Evolutionary conservation across 208 protist genomes (phyloP).

Genomic region (Vickermania ingenoplastis): DNA sequence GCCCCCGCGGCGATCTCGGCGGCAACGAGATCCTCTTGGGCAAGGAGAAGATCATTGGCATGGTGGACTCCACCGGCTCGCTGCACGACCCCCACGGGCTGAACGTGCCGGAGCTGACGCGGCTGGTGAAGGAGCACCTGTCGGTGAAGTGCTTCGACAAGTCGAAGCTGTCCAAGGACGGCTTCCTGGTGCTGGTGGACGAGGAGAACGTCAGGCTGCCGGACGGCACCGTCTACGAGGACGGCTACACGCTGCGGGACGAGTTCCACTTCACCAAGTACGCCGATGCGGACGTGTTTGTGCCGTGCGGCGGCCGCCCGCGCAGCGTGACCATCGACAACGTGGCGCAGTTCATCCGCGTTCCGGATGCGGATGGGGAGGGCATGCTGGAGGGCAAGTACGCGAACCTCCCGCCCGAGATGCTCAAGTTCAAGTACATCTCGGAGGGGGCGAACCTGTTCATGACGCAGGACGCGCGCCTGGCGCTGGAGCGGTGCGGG

Average conservation of each 20-base stretch:
- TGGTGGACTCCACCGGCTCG: conserved; percentile 92
- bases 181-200: conserved; percentile 87
- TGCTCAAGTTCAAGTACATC: conserved; percentile 90
- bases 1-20: conserved; percentile 95
- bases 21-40: conserved; percentile 93
- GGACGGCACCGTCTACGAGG: conserved; percentile 57
- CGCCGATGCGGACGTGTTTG: conserved; percentile 88
- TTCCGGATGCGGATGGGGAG: conserved; percentile 47
- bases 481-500: conserved; percentile 82
- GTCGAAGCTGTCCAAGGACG: conserved; percentile 69
- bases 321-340: conserved; percentile 90
- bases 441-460: conserved; percentile 97
- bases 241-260: conserved; percentile 82
- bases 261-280: conserved; percentile 90
- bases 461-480: conserved; percentile 90
- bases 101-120: conserved; percentile 73
- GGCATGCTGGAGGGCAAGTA: conserved; percentile 48
- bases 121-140: conserved; percentile 65
- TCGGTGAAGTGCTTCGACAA: conserved; percentile 84
- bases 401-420: conserved; percentile 28
- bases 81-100: conserved; percentile 91
- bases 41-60: conserved; percentile 85
- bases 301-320: conserved; percentile 94
- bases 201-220: conserved; percentile 87
- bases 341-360: conserved; percentile 73